Base-by-base conservation (phyloP, 228 moss, liverwort and hornwort genomes). In the Sphagnum magellanicum region DNA sequence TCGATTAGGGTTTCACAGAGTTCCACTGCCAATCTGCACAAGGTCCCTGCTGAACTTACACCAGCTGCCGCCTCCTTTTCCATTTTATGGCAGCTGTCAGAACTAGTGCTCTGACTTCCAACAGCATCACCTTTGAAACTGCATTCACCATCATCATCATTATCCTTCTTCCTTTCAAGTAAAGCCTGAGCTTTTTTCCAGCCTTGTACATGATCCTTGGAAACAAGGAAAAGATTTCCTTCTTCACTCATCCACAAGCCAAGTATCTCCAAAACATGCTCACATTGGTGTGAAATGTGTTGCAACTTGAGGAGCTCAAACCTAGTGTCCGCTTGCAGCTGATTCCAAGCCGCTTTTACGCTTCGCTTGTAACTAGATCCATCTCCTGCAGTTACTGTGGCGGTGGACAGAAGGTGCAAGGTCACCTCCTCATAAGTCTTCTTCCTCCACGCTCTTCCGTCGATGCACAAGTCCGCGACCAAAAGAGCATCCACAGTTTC, bases 201-300 rank as follows among this genome's bases (percentile, higher is more conserved):
- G 73, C 81, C 84, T 50, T 74, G 74, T 10, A 50, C 68, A 49
- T 79, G 61, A 53, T 72, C 71, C 70, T 87, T 89, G 55, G 80
- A 85, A 69, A 90, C 89, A 50, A 95, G 79, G 69, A 80, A 95
- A 50, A 95, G 72, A 4, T 47, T n/a, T 8, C 80, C 73, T 52
- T 84, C 73, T 6, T 67, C 71, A 73, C 83, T 87, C 82, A 87
- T 83, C 92, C 92, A 95, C 51, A 91, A 63, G 9, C 92, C 95
- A 52, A 79, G 72, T 16, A 87, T 72, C 66, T 77, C 84, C 6
- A 87, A 82, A 10, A 88, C 49, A 13, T 77, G 74, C 51, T 71
- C 83, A 68, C 84, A 76, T 8, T 71, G 63, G 13, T 67, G 57
- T 8, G 79, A 76, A 11, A 82, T 50, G 8, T 66, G 65, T 63